Evolutionary conservation across 805 yeast genomes (phyloP), one percentile per base, ranked within the genome.

Genomic region (Myxozyma neglecta): DNA sequence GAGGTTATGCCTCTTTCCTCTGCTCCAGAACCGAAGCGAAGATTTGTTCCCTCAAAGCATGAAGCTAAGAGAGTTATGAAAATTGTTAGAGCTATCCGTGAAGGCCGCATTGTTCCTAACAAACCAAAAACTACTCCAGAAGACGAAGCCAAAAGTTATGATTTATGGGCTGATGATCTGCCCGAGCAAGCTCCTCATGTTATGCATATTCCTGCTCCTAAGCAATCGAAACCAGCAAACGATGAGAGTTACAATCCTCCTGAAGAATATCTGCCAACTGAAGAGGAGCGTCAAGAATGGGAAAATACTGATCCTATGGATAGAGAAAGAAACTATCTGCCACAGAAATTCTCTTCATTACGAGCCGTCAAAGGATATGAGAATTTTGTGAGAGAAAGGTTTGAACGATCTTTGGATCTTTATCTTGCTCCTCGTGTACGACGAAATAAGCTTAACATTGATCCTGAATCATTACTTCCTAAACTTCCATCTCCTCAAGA

Each of bases 211-310:
- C 85, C 97, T 72, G 99, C 99, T 14, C 99, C 99, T 43, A 93
- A 94, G 75, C 69, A 90, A 70, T 85, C 97, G 14, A 98, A 97
- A 40, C 99, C 99, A 60, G 90, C 97, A 0, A 85, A 94, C 72
- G 99, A 93, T 68, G 97, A 93, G 78, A 86, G 94, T 70, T 94
- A 94, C 75, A 94, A 94, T 73, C 99, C 99, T 42, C 99, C 99
- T 5, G 97, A 82, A 71, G 99, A 94, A 79, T 94, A 94, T 71
- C 77, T 94, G 68, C 77, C 90, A 64, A 85, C 85, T 13, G 88
- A 85, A 52, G 93, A 90, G 70, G 98, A 93, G 73, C 79, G 77
- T 67, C 80, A 85, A 68, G 79, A 82, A 69, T 89, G 93, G 89
- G 83, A 84, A 66, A 82, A 81, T 49, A 74, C 79, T 43, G 94